phyloP scores from a whole-genome alignment of 306 rosid species.

The Sindora glabra region DNA sequence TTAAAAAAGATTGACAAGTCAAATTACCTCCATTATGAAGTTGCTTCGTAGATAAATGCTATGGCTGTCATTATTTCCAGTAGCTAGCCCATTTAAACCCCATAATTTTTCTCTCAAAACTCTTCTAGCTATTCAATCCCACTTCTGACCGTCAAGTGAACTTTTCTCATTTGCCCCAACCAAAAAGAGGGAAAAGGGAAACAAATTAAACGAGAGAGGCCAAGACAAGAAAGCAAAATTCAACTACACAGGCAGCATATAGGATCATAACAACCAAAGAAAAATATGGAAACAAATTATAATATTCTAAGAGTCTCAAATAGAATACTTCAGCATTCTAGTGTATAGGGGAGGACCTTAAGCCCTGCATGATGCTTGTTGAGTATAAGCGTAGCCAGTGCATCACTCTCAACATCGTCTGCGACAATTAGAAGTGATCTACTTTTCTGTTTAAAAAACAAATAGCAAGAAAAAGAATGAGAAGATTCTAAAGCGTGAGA shows the following conservation, averaged over 20 bases:
- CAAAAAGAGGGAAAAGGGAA: background rate
- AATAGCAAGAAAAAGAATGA: constrained; percentile 16
- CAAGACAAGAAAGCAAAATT: too few relatives aligned
- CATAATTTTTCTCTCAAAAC: background rate
- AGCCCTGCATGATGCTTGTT: constrained; percentile 92
- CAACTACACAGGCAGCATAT: background rate
- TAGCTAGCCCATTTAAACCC: background rate
- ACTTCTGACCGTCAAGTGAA: background rate
- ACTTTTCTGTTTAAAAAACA: constrained; percentile 41
- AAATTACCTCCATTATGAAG: background rate
- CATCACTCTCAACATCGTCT: constrained; percentile 90
- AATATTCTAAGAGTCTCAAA: background rate
- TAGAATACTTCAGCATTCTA: background rate
- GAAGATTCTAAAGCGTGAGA: background rate
- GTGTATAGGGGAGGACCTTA: constrained; percentile 36
- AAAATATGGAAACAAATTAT: background rate
- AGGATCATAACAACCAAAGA: background rate
- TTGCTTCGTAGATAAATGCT: background rate
- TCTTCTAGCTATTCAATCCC: background rate
- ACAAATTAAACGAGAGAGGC: background rate
- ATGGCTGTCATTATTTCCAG: background rate
- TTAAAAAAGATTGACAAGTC: too few relatives aligned
- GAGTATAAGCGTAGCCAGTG: constrained; percentile 84
- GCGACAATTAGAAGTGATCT: constrained; percentile 90
- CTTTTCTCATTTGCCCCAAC: background rate